Conservation (phyloP, 192 early-diverging fungal species). For the Linnemannia elongata region DNA sequence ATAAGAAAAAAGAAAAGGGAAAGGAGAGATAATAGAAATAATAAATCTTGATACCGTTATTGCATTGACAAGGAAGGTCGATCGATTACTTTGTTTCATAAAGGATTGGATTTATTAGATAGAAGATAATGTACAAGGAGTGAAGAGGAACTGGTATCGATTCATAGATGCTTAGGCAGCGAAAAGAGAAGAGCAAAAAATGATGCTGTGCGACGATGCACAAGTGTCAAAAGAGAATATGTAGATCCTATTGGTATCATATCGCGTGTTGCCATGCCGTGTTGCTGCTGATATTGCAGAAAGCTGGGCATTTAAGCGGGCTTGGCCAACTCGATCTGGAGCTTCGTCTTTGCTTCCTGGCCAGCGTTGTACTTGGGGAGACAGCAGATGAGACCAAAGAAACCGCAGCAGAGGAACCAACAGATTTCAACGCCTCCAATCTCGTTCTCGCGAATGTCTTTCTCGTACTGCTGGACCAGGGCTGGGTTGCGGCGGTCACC, state of each 20-base stretch:
- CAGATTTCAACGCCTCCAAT: slow-evolving; percentile 16
- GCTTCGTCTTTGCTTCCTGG: slow-evolving; percentile 21
- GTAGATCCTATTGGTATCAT: too few relatives aligned
- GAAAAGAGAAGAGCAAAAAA: too few relatives aligned
- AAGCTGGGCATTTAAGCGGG: not conserved
- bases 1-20: not conserved
- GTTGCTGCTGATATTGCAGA: too few relatives aligned
- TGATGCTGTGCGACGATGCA: too few relatives aligned
- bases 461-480: slow-evolving; percentile 30
- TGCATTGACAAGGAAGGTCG: not conserved
- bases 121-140: not conserved
- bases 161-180: not conserved
- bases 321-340: slow-evolving; percentile 29
- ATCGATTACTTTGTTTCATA: not conserved
- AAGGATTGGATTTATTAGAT: not conserved
- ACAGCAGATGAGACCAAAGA: slow-evolving; percentile 37
- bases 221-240: too few relatives aligned
- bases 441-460: slow-evolving; percentile 25
- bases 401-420: slow-evolving; percentile 36
- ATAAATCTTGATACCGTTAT: not conserved
- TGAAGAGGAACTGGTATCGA: not conserved
- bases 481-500: slow-evolving; percentile 17
- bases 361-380: slow-evolving; percentile 34
- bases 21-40: not conserved
- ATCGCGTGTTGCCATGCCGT: too few relatives aligned